Percentiles rank a stretch among this genome's conserved stretches.
These are phyloP conservation scores for Diaporthe batatas DNA, from an alignment of 2,329 filamentous ascomycete species.

Conservation along the genomic window DNA sequence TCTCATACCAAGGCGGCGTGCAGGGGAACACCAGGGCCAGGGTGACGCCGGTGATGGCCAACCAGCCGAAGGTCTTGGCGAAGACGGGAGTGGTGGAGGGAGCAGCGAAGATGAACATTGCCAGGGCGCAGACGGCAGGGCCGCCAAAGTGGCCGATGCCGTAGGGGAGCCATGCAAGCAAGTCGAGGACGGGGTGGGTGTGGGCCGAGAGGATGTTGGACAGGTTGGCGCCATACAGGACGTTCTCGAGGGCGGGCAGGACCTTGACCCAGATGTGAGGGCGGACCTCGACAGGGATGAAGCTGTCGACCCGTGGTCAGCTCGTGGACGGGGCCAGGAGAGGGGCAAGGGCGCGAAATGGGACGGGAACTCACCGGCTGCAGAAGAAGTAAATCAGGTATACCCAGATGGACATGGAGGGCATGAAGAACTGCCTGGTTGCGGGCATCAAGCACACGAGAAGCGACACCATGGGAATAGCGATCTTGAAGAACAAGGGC, in stretches of 20 bases:
- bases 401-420: conserved; percentile 84
- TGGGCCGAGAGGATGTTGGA: conserved; percentile 96
- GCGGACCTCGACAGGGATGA: conserved; percentile 88
- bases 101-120: conserved; percentile 90
- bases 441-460: conserved; percentile 83
- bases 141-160: conserved; percentile 91
- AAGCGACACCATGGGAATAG: conserved; percentile 75
- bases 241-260: conserved; percentile 93
- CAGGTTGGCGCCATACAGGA: conserved; percentile 94
- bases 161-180: conserved; percentile 94
- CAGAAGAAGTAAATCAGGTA: conserved; percentile 94
- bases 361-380: conserved; percentile 77
- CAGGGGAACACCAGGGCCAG: conserved; percentile 94
- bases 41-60: conserved; percentile 88
- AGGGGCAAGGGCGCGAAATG: neutral
- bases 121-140: conserved; percentile 80
- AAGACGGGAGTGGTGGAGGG: conserved; percentile 89
- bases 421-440: conserved; percentile 91
- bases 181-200: conserved; percentile 84
- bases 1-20: conserved; percentile 97
- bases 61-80: conserved; percentile 89
- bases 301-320: conserved; percentile 65
- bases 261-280: conserved; percentile 97
- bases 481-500: conserved; percentile 82
- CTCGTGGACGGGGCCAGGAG: neutral